Percentiles rank a stretch among this genome's conserved stretches.
Conservation (phyloP, 2,329 filamentous ascomycete species). For the Cercospora zeae-maydis region DNA sequence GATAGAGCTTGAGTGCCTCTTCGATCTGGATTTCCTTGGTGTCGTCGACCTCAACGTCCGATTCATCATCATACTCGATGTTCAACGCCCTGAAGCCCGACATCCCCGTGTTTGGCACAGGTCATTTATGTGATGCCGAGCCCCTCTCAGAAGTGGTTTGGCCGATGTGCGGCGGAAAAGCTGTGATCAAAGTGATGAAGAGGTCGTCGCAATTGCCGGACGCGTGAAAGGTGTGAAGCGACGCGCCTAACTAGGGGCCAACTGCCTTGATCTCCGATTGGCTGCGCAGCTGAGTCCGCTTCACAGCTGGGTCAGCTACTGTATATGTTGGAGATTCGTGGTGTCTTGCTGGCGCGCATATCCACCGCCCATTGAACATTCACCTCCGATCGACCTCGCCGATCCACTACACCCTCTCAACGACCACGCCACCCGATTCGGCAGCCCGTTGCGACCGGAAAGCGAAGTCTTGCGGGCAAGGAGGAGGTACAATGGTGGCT, state of each 20-base stretch:
- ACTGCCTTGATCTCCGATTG: background rate
- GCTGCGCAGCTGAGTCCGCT: background rate
- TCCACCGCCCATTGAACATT: background rate
- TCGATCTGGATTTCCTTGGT: conserved; percentile 97
- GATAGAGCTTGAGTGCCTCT: conserved; percentile 91
- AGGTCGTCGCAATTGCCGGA: background rate
- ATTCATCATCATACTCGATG: conserved; percentile 84
- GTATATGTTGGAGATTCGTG: conserved; percentile 15
- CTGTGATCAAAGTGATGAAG: background rate
- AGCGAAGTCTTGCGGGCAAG: background rate
- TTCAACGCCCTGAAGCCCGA: conserved; percentile 81
- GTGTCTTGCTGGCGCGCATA: conserved; percentile 5
- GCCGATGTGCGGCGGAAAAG: background rate
- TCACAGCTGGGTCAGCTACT: background rate
- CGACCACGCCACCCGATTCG: background rate
- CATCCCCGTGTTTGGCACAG: conserved; percentile 35
- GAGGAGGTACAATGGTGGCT: conserved; percentile 25
- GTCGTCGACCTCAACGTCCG: conserved; percentile 88
- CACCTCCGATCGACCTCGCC: background rate
- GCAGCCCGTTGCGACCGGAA: background rate
- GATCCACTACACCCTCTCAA: background rate
- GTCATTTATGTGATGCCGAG: background rate
- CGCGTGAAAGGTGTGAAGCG: background rate
- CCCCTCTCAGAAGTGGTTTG: background rate
- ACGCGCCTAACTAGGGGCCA: background rate